Base-by-base conservation (phyloP, 495 filamentous ascomycete genomes). In the Annulohypoxylon maeteangense region DNA sequence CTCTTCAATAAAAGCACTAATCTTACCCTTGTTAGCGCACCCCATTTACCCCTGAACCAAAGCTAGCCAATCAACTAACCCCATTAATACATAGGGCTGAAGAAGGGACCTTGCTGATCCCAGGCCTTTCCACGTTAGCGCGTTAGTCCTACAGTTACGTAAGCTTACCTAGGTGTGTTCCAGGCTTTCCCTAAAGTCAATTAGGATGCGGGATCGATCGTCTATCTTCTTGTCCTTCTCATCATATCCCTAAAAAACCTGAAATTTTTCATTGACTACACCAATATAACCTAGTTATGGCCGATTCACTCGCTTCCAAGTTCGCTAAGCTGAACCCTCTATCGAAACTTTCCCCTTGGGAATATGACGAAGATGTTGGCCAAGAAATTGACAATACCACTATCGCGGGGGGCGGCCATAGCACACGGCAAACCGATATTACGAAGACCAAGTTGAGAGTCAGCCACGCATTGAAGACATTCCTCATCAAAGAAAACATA, bases 361-460 rank as follows among this genome's bases (percentile, higher is more conserved):
- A 18, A 54, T 72, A 86, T 20, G 81, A 86, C 7, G 86, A 88
- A n/a, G 85, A 87, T 44, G 44, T 74, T 6, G 85, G 85, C 57
- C 80, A 86, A 61, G 78, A 81, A 40, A 81, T 85, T 29, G 84
- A 82, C 45, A 53, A 72, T 2, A 54, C 60, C 22, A 82, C 80
- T 11, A 79, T 86, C 2, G 85, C 83, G 0, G 84, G 84, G 12
- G 84, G 85, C 32, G 86, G 85, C 47, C 83, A 84, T 68, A 76
- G 75, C 45, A 72, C 80, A 0, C 76, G 80, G 5, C 72, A 74
- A 45, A 78, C 80, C 8, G 70, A 75, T 42, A 74, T 80, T 40
- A 78, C 79, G 4, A 82, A 82, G 44, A 76, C 76, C 31, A 75
- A 81, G 31, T 75, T 87, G 20, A 71, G 81, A 34, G 81, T 87